Percentiles rank a stretch among this genome's conserved stretches.
Conservation (phyloP, 345 rosid genomes). For the Gynandropsis gynandra region DNA sequence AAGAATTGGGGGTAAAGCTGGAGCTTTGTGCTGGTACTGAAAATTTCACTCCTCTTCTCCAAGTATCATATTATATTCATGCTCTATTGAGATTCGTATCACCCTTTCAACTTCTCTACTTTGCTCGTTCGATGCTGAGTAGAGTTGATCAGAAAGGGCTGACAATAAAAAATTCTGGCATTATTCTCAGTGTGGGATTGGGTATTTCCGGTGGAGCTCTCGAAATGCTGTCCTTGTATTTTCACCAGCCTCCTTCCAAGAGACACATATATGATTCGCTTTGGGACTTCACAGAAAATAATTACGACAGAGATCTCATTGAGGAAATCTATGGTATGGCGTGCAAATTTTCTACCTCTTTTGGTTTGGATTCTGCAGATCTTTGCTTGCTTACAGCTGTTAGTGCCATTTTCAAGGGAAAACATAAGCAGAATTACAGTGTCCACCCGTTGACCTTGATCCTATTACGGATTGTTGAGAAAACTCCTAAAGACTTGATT, state of each 20-base stretch:
- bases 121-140: conserved; percentile 50
- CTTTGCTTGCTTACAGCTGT: conserved; percentile 57
- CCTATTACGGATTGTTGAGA: conserved; percentile 39
- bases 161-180: conserved; percentile 23
- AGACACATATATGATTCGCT: conserved; percentile 37
- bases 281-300: conserved; percentile 46
- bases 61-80: conserved; percentile 47
- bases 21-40: conserved; percentile 42
- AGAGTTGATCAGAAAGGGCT: conserved; percentile 30
- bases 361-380: conserved; percentile 44
- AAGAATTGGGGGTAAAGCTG: conserved; percentile 37
- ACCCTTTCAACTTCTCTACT: conserved; percentile 63
- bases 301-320: conserved; percentile 40
- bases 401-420: conserved; percentile 36
- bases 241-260: conserved; percentile 40
- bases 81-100: conserved; percentile 47
- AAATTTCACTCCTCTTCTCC: conserved; percentile 39
- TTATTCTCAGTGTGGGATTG: conserved; percentile 44
- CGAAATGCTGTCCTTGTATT: conserved; percentile 43
- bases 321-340: conserved; percentile 54
- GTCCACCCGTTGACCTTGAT: conserved; percentile 54
- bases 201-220: conserved; percentile 61
- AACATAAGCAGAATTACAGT: conserved; percentile 25
- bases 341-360: conserved; percentile 46
- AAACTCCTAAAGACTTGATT: conserved; percentile 57